These are phyloP conservation scores for Ajuga chamaepitys DNA, from an alignment of 257 asterid genomes.

Conservation along the genomic window DNA sequence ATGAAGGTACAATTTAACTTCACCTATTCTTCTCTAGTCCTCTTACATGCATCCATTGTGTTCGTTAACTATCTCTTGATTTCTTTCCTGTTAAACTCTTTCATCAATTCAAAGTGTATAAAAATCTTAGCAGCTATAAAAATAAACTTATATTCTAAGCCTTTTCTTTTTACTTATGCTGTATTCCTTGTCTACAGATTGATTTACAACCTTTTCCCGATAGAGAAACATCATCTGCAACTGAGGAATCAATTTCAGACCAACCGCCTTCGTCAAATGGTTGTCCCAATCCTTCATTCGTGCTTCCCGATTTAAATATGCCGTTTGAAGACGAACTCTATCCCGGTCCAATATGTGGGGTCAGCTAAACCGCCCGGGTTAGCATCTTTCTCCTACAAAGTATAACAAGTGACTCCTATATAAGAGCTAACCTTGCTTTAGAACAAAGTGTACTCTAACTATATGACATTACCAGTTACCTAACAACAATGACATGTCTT, in stretches of 20 bases:
- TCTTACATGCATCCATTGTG: neutral
- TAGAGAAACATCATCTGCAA: neutral
- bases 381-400: slow-evolving; percentile 2
- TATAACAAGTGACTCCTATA: slow-evolving; percentile 22
- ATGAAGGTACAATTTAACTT: slow-evolving; percentile 42
- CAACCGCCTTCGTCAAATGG: slow-evolving; percentile 16
- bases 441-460: slow-evolving; percentile 17
- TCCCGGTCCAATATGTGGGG: slow-evolving; percentile 16
- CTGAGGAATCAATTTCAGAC: slow-evolving; percentile 14
- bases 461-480: slow-evolving; percentile 16
- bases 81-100: too few species aligned
- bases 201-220: slow-evolving; percentile 22
- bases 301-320: slow-evolving; percentile 37
- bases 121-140: neutral
- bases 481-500: slow-evolving; percentile 4
- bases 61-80: neutral
- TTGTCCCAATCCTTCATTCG: slow-evolving; percentile 2
- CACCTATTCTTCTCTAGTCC: neutral
- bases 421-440: slow-evolving; percentile 32
- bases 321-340: slow-evolving; percentile 23
- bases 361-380: slow-evolving; percentile 15
- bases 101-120: neutral
- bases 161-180: neutral
- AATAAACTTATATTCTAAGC: neutral
- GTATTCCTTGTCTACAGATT: slow-evolving; percentile 13